phyloP scores from a whole-genome alignment of 1,139 yeast species.

The Scheffersomyces stambukii region DNA sequence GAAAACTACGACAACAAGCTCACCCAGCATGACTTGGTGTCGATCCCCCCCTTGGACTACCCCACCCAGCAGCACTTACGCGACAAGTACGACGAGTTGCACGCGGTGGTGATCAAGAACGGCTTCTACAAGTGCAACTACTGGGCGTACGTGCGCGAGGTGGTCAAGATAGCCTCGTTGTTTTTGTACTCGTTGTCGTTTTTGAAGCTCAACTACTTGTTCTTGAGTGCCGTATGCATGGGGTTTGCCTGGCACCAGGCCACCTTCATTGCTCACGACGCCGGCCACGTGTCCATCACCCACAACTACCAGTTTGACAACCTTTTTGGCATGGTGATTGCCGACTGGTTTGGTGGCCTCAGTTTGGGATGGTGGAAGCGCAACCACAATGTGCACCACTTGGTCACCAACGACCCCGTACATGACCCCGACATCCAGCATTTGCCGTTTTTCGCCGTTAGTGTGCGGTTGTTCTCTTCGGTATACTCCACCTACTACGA shows the following conservation, averaged over 20 bases:
- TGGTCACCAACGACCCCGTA: constrained; percentile 83
- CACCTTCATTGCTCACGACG: constrained; percentile 85
- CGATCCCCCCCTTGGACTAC: constrained; percentile 62
- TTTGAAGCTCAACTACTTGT: constrained; percentile 41
- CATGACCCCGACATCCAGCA: constrained; percentile 96
- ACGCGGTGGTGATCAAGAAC: constrained; percentile 47
- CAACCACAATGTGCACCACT: constrained; percentile 86
- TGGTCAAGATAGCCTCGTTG: constrained; percentile 54
- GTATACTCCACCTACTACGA: constrained; percentile 81
- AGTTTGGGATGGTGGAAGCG: constrained; percentile 95
- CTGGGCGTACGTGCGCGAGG: constrained; percentile 65
- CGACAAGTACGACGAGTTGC: constrained; percentile 57
- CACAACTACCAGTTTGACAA: constrained; percentile 80
- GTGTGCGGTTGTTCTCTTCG: constrained; percentile 61
- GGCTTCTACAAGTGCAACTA: constrained; percentile 74
- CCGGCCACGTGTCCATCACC: constrained; percentile 81
- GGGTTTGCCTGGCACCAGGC: constrained; percentile 90
- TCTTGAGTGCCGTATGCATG: constrained; percentile 57
- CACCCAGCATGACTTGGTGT: constrained; percentile 49
- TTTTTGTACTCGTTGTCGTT: constrained; percentile 49
- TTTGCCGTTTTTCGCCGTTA: constrained; percentile 85
- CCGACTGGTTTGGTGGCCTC: constrained; percentile 81
- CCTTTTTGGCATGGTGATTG: constrained; percentile 65
- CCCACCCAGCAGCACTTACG: constrained; percentile 59
- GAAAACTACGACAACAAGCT: constrained; percentile 55